phyloP scores from a whole-genome alignment of 371 early-diverging fungal species.

The Apophysomyces sp. region DNA sequence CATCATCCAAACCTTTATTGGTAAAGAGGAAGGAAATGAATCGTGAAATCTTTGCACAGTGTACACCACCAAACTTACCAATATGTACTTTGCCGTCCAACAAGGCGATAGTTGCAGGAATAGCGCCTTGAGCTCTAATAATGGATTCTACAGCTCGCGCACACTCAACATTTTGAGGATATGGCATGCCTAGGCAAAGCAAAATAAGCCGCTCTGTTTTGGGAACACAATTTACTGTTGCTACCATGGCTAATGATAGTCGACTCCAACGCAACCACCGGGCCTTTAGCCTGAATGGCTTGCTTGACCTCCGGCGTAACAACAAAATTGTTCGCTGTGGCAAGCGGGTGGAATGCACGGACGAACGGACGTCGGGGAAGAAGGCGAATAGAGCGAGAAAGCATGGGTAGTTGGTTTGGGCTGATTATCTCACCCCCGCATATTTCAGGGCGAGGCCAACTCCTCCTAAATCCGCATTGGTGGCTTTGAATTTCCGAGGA shows the following conservation, averaged over 20 bases:
- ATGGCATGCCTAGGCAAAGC: slow-evolving; percentile 79
- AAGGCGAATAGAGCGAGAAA: background rate
- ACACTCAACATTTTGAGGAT: slow-evolving; percentile 86
- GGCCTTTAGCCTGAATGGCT: slow-evolving; percentile 63
- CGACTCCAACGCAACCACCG: slow-evolving; percentile 92
- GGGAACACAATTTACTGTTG: too few relatives aligned
- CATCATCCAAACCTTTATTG: slow-evolving; percentile 32
- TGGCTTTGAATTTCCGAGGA: background rate
- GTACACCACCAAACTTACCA: slow-evolving; percentile 37
- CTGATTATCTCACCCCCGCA: too few relatives aligned
- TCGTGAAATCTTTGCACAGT: background rate
- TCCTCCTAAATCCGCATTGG: too few relatives aligned
- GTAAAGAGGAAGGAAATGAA: background rate
- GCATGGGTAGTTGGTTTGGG: background rate
- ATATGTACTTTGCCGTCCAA: slow-evolving; percentile 83
- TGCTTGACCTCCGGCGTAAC: slow-evolving; percentile 47
- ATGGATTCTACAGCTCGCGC: slow-evolving; percentile 79
- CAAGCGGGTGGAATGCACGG: slow-evolving; percentile 15
- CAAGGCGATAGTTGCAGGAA: slow-evolving; percentile 91
- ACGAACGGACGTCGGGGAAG: background rate
- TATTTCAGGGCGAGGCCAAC: too few relatives aligned
- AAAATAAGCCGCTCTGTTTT: background rate
- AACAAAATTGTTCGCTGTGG: slow-evolving; percentile 12
- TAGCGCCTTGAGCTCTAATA: slow-evolving; percentile 69
- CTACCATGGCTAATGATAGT: slow-evolving; percentile 94